Percentiles rank a stretch among this genome's conserved stretches.
phyloP scores from a whole-genome alignment of 208 protist species.

The Crithidia brevicula region DNA sequence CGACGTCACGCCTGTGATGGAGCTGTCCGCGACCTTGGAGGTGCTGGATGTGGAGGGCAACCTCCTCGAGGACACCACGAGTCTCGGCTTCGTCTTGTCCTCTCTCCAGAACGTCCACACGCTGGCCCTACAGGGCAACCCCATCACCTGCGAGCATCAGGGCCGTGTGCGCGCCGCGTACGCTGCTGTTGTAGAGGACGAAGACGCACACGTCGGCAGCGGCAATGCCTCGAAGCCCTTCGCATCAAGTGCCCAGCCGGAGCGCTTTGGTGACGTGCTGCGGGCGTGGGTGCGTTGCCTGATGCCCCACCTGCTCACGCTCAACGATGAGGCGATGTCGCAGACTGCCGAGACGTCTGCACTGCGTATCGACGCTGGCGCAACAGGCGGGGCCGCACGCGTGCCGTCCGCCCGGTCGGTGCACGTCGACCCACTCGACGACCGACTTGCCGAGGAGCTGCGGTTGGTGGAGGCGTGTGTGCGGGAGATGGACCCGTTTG shows the following conservation, averaged over 20 bases:
- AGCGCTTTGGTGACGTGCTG: slow-evolving; percentile 28
- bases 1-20: slow-evolving; percentile 64
- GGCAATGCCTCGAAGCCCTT: no score
- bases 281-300: slow-evolving; percentile 49
- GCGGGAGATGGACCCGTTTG: slow-evolving; percentile 58
- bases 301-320: slow-evolving; percentile 61
- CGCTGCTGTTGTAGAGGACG: background rate
- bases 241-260: background rate
- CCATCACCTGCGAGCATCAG: slow-evolving; percentile 35
- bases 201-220: slow-evolving; percentile 1
- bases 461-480: slow-evolving; percentile 76
- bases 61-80: slow-evolving; percentile 42
- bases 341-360: background rate
- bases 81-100: slow-evolving; percentile 40
- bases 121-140: slow-evolving; percentile 77
- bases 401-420: background rate
- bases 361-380: no score
- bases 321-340: slow-evolving; percentile 28
- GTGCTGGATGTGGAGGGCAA: slow-evolving; percentile 91
- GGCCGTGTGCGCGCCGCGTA: slow-evolving; percentile 24
- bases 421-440: slow-evolving; percentile 71
- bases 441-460: slow-evolving; percentile 68
- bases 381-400: no score
- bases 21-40: slow-evolving; percentile 68
- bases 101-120: slow-evolving; percentile 52